Evolutionary conservation across 768 basidiomycete species (phyloP).

Genomic region (Trametes meyenii): DNA sequence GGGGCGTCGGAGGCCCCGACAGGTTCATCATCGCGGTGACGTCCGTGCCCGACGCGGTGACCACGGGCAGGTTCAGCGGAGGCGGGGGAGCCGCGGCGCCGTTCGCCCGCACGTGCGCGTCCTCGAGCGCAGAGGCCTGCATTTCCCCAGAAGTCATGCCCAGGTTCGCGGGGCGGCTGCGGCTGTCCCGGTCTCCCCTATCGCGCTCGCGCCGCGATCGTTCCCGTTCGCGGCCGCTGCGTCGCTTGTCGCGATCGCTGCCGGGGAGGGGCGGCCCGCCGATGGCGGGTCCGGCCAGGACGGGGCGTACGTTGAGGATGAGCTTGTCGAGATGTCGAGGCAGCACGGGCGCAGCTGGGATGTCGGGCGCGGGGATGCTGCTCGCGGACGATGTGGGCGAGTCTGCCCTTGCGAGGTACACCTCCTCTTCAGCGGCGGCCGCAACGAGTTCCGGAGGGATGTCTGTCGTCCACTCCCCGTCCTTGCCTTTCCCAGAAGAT

Average conservation of each 20-base stretch:
- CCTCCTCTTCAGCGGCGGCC: conserved; percentile 85
- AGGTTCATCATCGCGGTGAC: conserved; percentile 26
- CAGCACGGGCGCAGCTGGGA: conserved; percentile 85
- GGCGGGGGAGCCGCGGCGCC: conserved; percentile 17
- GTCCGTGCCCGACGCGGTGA: conserved; percentile 37
- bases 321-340: conserved; percentile 94
- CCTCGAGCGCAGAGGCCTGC: conserved; percentile 5
- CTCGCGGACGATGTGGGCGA: conserved; percentile 29
- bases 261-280: conserved; percentile 14
- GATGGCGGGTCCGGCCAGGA: conserved; percentile 32
- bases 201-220: conserved; percentile 17
- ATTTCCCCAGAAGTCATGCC: conserved; percentile 30
- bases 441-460: conserved; percentile 79
- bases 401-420: conserved; percentile 54
- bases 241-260: conserved; percentile 24
- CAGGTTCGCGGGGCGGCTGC: conserved; percentile 25
- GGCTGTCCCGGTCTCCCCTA: conserved; percentile 26
- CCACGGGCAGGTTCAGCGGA: conserved; percentile 32
- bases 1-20: conserved; percentile 27
- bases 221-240: conserved; percentile 18
- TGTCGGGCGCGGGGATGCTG: conserved; percentile 66
- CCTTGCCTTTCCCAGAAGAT: conserved; percentile 19
- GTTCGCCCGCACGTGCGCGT: conserved; percentile 15
- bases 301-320: conserved; percentile 68
- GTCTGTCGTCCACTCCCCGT: conserved; percentile 70